phyloP scores from a whole-genome alignment of 176 grass and related monocot species.

The Olyra latifolia region DNA sequence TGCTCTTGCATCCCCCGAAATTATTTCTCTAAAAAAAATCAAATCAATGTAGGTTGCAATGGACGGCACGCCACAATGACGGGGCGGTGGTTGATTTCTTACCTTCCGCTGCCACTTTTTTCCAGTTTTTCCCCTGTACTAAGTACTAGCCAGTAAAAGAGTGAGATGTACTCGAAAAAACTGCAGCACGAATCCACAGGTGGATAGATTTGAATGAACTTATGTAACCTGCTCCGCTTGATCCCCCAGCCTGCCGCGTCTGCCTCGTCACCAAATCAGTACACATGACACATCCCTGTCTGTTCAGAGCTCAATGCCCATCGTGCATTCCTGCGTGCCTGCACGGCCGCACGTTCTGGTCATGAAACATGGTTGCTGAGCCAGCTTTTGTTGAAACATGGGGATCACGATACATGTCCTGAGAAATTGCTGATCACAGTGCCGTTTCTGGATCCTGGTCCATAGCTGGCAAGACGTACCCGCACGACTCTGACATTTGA shows the following conservation, averaged over 20 bases:
- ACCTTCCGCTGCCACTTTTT: slow-evolving; percentile 24
- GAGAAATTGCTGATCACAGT: not conserved
- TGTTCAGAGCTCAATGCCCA: slow-evolving; percentile 1
- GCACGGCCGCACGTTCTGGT: not conserved
- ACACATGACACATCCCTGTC: too few species aligned
- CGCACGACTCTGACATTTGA: slow-evolving; percentile 12
- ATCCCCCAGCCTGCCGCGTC: not conserved
- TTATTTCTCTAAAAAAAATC: not conserved
- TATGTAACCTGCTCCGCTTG: not conserved
- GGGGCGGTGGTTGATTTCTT: slow-evolving; percentile 17
- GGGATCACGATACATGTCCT: not conserved
- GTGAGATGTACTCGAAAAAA: not conserved
- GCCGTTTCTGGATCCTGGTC: not conserved
- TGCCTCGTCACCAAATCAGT: too few species aligned
- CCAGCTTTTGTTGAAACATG: not conserved
- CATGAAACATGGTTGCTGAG: not conserved
- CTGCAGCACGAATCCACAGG: not conserved
- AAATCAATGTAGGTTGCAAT: slow-evolving; percentile 19
- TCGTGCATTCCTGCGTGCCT: not conserved
- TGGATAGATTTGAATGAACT: not conserved
- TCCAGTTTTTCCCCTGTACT: not conserved
- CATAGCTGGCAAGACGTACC: slow-evolving; percentile 1
- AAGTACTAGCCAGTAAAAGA: not conserved
- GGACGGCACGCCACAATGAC: slow-evolving; percentile 31
- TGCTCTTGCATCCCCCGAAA: slow-evolving; percentile 18